A percentile compares a stretch with the other conserved stretches of the same genome.
Conservation (phyloP, 2,329 filamentous ascomycete genomes). For the Cladosporium austrohemisphaericum region DNA sequence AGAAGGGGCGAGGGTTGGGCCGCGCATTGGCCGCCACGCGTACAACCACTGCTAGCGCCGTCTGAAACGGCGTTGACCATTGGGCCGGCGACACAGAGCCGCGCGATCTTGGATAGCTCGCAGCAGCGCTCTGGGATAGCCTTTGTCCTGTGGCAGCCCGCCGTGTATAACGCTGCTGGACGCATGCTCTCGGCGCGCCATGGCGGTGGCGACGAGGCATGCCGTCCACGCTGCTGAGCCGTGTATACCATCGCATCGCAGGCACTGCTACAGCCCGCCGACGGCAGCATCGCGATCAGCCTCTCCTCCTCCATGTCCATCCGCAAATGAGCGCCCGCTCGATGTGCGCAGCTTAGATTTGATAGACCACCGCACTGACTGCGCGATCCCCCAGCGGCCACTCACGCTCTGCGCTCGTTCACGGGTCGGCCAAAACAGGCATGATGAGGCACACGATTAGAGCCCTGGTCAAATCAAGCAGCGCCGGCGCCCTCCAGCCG, state of each 20-base stretch:
- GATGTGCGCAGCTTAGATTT: constrained; percentile 10
- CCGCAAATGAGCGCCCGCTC: constrained; percentile 3
- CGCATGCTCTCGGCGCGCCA: background rate
- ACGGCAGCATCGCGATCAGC: background rate
- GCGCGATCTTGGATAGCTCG: background rate
- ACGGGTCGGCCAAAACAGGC: constrained; percentile 8
- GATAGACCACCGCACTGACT: constrained; percentile 13
- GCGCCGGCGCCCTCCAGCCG: constrained; percentile 6
- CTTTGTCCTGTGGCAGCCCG: too few species aligned
- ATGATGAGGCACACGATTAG: background rate
- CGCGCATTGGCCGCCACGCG: constrained; percentile 13
- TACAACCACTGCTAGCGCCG: background rate
- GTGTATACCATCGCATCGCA: too few species aligned
- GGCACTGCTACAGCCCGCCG: background rate
- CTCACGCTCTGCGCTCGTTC: constrained; percentile 2
- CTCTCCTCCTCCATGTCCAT: background rate
- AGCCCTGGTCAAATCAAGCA: constrained; percentile 13
- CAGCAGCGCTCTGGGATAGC: too few species aligned
- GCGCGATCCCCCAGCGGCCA: constrained; percentile 8
- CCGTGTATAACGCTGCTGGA: background rate
- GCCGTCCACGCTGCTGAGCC: too few species aligned
- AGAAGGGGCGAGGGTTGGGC: constrained; percentile 18
- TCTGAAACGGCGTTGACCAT: constrained; percentile 5
- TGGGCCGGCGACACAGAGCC: background rate
- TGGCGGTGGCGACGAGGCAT: background rate